These are phyloP conservation scores for Athelia sp. DNA, from an alignment of 1,284 basidiomycete species.

Conservation along the genomic window DNA sequence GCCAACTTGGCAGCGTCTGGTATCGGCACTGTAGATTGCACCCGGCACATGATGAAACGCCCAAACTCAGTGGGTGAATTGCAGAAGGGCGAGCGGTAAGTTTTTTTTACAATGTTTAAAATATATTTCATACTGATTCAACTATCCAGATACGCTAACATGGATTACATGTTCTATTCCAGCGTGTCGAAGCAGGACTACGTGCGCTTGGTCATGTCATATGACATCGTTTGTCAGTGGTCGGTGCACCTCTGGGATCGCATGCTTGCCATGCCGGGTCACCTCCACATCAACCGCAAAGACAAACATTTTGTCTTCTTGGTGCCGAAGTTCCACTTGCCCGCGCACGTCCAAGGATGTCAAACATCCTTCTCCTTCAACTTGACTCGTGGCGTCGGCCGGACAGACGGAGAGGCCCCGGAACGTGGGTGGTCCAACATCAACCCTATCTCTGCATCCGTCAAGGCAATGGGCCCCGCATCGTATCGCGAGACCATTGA, in stretches of 20 bases:
- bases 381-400: slow-evolving; percentile 2
- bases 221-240: slow-evolving; percentile 12
- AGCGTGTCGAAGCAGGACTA: neutral
- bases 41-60: slow-evolving; percentile 4
- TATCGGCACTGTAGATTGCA: slow-evolving; percentile 5
- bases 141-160: slow-evolving; percentile 1
- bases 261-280: neutral
- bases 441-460: slow-evolving; percentile 2
- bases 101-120: neutral
- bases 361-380: slow-evolving; percentile 7
- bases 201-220: slow-evolving; percentile 2
- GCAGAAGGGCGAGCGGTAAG: slow-evolving; percentile 8
- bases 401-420: slow-evolving; percentile 10
- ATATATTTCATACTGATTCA: no score
- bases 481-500: slow-evolving; percentile 6
- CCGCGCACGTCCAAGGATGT: slow-evolving; percentile 7
- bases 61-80: slow-evolving; percentile 7
- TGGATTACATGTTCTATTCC: neutral
- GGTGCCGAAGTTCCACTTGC: slow-evolving; percentile 9
- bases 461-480: slow-evolving; percentile 6
- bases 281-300: neutral
- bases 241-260: slow-evolving; percentile 4
- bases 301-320: slow-evolving; percentile 1
- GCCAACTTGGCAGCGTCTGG: slow-evolving; percentile 4
- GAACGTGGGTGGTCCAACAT: slow-evolving; percentile 8